A percentile compares a stretch with the other conserved stretches of the same genome.
Evolutionary conservation across 2,329 filamentous ascomycete species (phyloP).

Genomic region (Albifimbria verrucaria): DNA sequence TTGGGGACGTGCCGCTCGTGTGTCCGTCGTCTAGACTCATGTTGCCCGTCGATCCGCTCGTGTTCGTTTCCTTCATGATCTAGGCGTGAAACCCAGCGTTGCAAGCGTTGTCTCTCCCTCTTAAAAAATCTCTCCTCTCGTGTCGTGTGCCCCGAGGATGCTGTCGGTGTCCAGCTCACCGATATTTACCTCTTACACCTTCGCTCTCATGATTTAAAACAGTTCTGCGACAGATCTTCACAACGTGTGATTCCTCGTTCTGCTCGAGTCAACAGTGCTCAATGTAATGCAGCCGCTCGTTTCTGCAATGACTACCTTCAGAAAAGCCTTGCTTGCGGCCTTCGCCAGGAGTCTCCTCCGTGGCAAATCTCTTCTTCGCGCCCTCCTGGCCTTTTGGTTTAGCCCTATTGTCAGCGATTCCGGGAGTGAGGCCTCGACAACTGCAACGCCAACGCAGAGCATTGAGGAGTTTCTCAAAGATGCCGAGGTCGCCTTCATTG

Average conservation of each 20-base stretch:
- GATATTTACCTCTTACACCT: background rate
- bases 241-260: no score
- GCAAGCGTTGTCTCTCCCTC: background rate
- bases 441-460: constrained; percentile 20
- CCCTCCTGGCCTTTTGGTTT: constrained; percentile 53
- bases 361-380: constrained; percentile 57
- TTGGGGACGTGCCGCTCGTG: background rate
- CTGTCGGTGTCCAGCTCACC: background rate
- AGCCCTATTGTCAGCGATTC: constrained; percentile 34
- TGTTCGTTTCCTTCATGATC: background rate
- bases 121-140: no score
- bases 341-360: constrained; percentile 55
- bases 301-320: constrained; percentile 56
- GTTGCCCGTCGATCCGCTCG: background rate
- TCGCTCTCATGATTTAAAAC: background rate
- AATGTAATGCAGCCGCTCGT: constrained; percentile 48
- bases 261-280: constrained; percentile 6
- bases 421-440: constrained; percentile 16
- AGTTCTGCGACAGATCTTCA: no score
- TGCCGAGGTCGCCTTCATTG: constrained; percentile 50
- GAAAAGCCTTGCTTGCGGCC: constrained; percentile 51
- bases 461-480: constrained; percentile 54
- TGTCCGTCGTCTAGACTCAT: background rate
- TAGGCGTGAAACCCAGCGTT: background rate
- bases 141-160: background rate